A percentile compares a stretch with the other conserved stretches of the same genome.
These are phyloP conservation scores for Protostelium mycophagum DNA, from an alignment of 78 protist species.

Conservation along the genomic window DNA sequence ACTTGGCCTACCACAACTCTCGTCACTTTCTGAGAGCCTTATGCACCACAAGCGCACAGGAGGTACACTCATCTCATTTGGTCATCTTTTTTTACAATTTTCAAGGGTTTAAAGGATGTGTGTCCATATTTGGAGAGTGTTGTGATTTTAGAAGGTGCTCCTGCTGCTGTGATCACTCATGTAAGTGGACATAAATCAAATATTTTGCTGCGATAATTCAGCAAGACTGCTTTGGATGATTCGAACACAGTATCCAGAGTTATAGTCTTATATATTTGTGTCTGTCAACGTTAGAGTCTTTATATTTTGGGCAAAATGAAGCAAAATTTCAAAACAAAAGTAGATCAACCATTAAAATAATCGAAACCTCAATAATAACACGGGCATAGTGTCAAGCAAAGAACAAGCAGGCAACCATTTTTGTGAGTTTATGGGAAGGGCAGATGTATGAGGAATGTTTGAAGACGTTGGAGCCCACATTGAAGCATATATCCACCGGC, in stretches of 20 bases:
- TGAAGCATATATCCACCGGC: too few relatives aligned
- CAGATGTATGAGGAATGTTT: neutral
- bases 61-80: neutral
- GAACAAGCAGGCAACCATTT: neutral
- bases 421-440: neutral
- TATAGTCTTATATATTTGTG: too few relatives aligned
- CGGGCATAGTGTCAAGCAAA: neutral
- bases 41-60: neutral
- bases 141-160: neutral
- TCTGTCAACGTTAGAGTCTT: too few relatives aligned
- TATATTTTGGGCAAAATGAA: too few relatives aligned
- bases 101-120: neutral
- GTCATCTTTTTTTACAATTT: neutral
- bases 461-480: neutral
- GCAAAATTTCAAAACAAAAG: too few relatives aligned
- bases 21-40: neutral
- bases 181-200: neutral
- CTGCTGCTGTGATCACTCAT: neutral
- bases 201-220: neutral
- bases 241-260: too few relatives aligned
- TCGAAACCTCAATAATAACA: too few relatives aligned
- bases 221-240: too few relatives aligned
- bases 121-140: neutral
- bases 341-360: too few relatives aligned
- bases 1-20: neutral